Evolutionary conservation across 441 rosid species (phyloP), one percentile per base, ranked within the genome.

Genomic region (Populus hybrid): DNA sequence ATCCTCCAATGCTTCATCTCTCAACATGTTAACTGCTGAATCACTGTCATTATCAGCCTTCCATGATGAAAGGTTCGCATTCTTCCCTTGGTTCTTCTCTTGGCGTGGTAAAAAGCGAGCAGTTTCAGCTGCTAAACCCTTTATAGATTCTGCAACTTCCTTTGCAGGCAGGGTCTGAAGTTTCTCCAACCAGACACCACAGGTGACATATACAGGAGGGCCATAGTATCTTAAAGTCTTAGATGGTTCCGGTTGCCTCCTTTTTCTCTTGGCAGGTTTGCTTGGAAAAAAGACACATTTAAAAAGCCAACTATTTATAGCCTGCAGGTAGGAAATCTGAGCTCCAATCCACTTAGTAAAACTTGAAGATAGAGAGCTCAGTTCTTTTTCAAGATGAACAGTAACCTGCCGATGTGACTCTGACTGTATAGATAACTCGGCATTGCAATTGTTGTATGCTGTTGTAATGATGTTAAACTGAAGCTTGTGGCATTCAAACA

Each of bases 261-360:
- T 85, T 76, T 88, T 91, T 26, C 86, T 84, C 82, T 71, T 89
- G 14, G 88, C 65, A 59, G 87, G 30, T 75, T 40, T 82, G 70
- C 84, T 71, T 8, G 63, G 80, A 28, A 86, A n/a, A n/a, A 81
- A 42, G 12, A 91, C 91, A 42, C 99, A 93, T 85, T 90, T 94
- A 69, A 75, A 24, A 14, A 96, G 90, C 99, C 99, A 96, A 2
- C 81, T 67, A 26, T 92, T 84, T 84, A 93, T 91, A 9, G 95
- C 92, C 77, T 74, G 72, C 26, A 94, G 82, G 79, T 92, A 96
- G 59, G 87, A 85, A 81, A 79, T 90, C 84, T 91, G 97, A n/a
- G 98, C 91, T n/a, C 83, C 84, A 75, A 87, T 88, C 97, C 98
- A 93, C 86, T 90, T 93, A 10, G 87, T 81, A 84, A 96, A 96